Evolutionary conservation across 1,139 yeast species (phyloP).

Genomic region (Candida glucosophila): DNA sequence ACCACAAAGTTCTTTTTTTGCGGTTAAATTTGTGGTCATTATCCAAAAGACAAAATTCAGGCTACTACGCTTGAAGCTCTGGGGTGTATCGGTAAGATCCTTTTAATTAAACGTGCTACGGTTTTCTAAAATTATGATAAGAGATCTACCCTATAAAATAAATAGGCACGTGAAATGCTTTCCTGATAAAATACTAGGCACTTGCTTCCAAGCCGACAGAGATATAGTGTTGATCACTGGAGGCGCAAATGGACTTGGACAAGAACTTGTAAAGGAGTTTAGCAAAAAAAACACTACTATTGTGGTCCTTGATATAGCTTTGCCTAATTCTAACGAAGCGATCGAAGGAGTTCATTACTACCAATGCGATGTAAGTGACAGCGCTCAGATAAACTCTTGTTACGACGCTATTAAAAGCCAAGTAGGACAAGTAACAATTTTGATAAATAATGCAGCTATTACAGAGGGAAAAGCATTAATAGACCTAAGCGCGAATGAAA

Average conservation of each 20-base stretch:
- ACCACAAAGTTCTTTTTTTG: constrained; percentile 3
- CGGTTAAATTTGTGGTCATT: constrained; percentile 3
- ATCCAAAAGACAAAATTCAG: no score
- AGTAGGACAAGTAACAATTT: constrained; percentile 53
- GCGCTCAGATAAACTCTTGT: constrained; percentile 27
- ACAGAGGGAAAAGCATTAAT: constrained; percentile 49
- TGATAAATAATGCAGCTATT: constrained; percentile 82
- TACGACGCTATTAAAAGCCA: constrained; percentile 31
- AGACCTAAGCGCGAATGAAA: constrained; percentile 46
- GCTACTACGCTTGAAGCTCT: no score
- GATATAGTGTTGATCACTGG: constrained; percentile 78
- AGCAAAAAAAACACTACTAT: constrained; percentile 36
- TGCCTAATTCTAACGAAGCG: constrained; percentile 27
- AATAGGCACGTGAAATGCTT: constrained; percentile 22
- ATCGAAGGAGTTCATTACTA: constrained; percentile 43
- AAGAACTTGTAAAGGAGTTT: constrained; percentile 45
- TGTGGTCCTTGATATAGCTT: constrained; percentile 52
- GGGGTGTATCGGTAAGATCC: no score
- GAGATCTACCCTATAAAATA: constrained; percentile 6
- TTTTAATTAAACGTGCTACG: no score
- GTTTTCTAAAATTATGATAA: no score
- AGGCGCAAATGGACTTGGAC: constrained; percentile 71
- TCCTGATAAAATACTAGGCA: constrained; percentile 39
- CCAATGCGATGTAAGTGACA: constrained; percentile 60
- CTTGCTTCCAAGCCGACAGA: constrained; percentile 35